Evolutionary conservation across 176 grass and related monocot species (phyloP).

Genomic region (Zoysia pacifica): DNA sequence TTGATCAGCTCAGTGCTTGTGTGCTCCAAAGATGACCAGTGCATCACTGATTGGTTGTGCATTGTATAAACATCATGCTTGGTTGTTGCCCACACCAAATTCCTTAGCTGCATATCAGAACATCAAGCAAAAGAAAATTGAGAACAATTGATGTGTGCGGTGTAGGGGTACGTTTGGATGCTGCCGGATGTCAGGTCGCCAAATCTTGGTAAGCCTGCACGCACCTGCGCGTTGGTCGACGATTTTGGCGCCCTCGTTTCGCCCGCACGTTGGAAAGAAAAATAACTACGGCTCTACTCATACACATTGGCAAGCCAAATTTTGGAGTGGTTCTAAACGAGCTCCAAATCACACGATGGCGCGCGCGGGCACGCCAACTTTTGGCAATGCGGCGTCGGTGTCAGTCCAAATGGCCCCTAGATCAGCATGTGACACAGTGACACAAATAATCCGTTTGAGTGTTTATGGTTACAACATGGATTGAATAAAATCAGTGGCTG

Average conservation of each 20-base stretch:
- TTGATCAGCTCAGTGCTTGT: slow-evolving; percentile 74
- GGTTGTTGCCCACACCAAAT: slow-evolving; percentile 87
- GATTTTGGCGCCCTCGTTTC: no score
- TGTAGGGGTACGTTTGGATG: neutral
- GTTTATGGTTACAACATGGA: neutral
- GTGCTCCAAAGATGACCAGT: slow-evolving; percentile 78
- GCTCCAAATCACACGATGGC: no score
- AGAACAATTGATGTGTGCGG: neutral
- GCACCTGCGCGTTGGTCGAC: no score
- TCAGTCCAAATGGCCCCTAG: no score
- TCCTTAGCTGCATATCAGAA: slow-evolving; percentile 65
- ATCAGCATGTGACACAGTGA: neutral
- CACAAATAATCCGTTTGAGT: neutral
- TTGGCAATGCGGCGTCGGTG: no score
- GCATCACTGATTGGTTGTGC: slow-evolving; percentile 74
- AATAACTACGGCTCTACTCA: no score
- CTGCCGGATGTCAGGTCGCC: no score
- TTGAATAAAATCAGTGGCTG: neutral
- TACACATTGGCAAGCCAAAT: no score
- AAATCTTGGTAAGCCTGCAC: no score
- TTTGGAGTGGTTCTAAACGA: no score
- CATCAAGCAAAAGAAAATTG: slow-evolving; percentile 19
- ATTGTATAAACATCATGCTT: slow-evolving; percentile 97
- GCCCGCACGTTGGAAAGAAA: no score
- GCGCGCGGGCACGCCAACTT: no score